phyloP scores from a whole-genome alignment of 2,329 filamentous ascomycete species.

The Aspergillus sp. region DNA sequence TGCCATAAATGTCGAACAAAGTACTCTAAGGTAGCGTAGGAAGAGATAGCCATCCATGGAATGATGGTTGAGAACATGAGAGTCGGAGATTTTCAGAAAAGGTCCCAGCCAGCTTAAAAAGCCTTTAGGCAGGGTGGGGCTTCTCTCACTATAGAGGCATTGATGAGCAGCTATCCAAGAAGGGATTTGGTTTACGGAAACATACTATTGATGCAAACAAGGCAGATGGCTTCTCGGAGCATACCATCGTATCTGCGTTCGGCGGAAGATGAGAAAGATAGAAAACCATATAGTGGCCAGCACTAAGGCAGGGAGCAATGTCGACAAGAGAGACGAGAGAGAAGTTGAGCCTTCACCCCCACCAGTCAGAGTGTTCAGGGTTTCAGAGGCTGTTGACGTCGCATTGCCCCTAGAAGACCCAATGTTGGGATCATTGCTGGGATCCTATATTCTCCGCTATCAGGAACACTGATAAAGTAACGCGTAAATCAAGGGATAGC shows the following conservation, averaged over 20 bases:
- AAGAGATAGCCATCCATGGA: constrained; percentile 93
- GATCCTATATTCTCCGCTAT: constrained; percentile 32
- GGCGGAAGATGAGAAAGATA: constrained; percentile 53
- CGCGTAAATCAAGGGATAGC: neutral
- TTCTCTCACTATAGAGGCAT: constrained; percentile 45
- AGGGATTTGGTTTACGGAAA: neutral
- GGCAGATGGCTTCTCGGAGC: constrained; percentile 49
- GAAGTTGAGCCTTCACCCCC: constrained; percentile 50
- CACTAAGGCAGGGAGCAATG: constrained; percentile 52
- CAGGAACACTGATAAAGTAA: neutral
- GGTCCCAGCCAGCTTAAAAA: constrained; percentile 60
- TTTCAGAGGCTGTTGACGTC: constrained; percentile 39
- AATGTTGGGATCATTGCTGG: constrained; percentile 47
- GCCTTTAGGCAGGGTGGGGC: constrained; percentile 51
- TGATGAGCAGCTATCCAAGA: neutral
- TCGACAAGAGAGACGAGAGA: constrained; percentile 52
- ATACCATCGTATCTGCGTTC: constrained; percentile 52
- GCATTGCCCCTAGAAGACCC: constrained; percentile 46
- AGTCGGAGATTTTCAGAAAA: constrained; percentile 66
- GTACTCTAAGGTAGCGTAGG: constrained; percentile 81
- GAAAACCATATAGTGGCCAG: constrained; percentile 50
- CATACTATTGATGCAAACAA: constrained; percentile 47
- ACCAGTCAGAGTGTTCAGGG: constrained; percentile 35
- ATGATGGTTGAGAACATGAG: constrained; percentile 84
- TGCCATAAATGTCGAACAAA: constrained; percentile 76